Percentiles rank a stretch among this genome's conserved stretches.
phyloP scores from a whole-genome alignment of 257 asterid species.

The Scutellaria galericulata region DNA sequence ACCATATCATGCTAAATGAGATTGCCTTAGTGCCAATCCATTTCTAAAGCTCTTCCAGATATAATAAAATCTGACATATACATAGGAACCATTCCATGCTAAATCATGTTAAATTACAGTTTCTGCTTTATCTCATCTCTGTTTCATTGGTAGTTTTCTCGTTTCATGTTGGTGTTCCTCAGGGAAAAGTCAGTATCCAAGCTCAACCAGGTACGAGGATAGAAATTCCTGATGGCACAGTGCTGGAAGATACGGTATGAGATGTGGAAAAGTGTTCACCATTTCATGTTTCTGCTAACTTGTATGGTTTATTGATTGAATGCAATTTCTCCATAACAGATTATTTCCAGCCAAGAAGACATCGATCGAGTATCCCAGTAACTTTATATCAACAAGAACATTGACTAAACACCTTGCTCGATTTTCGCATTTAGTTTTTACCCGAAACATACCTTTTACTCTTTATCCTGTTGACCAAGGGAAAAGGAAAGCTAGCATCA shows the following conservation, averaged over 20 bases:
- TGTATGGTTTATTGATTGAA: not conserved
- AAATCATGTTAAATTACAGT: not conserved
- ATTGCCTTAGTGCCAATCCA: not conserved
- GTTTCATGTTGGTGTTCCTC: slow-evolving; percentile 21
- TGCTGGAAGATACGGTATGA: slow-evolving; percentile 69
- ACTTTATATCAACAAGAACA: slow-evolving; percentile 20
- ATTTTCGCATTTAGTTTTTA: slow-evolving; percentile 22
- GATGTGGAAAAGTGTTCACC: not conserved
- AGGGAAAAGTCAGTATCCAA: slow-evolving; percentile 77
- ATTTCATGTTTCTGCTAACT: slow-evolving; percentile 15
- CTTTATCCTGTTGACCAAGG: slow-evolving; percentile 2
- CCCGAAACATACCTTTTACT: slow-evolving; percentile 22
- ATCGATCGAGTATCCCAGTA: slow-evolving; percentile 38
- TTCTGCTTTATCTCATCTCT: not conserved
- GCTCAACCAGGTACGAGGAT: slow-evolving; percentile 60
- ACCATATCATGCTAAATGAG: not conserved
- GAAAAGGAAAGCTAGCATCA: slow-evolving; percentile 8
- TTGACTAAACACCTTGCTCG: not conserved
- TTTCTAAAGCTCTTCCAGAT: no score
- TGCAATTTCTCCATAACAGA: slow-evolving; percentile 40
- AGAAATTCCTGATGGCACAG: slow-evolving; percentile 67
- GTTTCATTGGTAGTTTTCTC: not conserved
- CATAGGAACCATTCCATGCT: not conserved
- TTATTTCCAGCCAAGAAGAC: slow-evolving; percentile 51
- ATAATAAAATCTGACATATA: no score